These are phyloP conservation scores for Starmerella powellii DNA, from an alignment of 805 yeast species.

Conservation along the genomic window DNA sequence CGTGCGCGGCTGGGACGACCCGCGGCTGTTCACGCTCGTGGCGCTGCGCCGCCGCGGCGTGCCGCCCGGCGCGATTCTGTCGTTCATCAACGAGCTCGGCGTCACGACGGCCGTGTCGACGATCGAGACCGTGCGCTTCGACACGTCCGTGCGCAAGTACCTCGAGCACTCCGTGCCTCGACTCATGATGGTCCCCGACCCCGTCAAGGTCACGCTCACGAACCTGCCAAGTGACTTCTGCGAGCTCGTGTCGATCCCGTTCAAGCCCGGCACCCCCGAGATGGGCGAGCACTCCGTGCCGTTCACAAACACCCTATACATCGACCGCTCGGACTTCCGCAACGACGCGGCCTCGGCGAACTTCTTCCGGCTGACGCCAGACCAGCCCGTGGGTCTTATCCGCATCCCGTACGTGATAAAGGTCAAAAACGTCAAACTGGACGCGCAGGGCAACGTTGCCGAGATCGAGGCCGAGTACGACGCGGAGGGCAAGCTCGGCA, in stretches of 20 bases:
- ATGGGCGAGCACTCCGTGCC: slow-evolving; percentile 68
- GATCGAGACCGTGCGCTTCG: slow-evolving; percentile 83
- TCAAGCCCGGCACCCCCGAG: slow-evolving; percentile 70
- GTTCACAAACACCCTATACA: slow-evolving; percentile 65
- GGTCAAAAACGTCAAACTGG: slow-evolving; percentile 55
- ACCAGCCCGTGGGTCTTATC: slow-evolving; percentile 88
- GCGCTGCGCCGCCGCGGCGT: slow-evolving; percentile 94
- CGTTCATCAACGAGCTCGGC: slow-evolving; percentile 88
- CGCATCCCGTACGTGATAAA: slow-evolving; percentile 76
- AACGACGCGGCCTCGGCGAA: slow-evolving; percentile 43
- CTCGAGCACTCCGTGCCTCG: slow-evolving; percentile 89
- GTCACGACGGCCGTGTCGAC: slow-evolving; percentile 89
- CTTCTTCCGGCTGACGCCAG: slow-evolving; percentile 86
- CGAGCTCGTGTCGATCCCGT: slow-evolving; percentile 67
- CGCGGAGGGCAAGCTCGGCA: slow-evolving; percentile 41
- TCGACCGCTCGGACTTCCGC: slow-evolving; percentile 81
- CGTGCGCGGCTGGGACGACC: slow-evolving; percentile 98
- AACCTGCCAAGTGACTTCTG: slow-evolving; percentile 65
- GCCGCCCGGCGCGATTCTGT: slow-evolving; percentile 94
- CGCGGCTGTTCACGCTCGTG: slow-evolving; percentile 87
- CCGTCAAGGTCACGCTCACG: slow-evolving; percentile 70
- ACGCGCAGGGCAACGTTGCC: slow-evolving; percentile 48
- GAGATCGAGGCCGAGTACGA: slow-evolving; percentile 73
- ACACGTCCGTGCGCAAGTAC: slow-evolving; percentile 73
- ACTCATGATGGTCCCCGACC: slow-evolving; percentile 83